Evolutionary conservation across 73 alveolate genomes (phyloP), one percentile per base, ranked within the genome.

Genomic region (Uronychia binucleata): DNA sequence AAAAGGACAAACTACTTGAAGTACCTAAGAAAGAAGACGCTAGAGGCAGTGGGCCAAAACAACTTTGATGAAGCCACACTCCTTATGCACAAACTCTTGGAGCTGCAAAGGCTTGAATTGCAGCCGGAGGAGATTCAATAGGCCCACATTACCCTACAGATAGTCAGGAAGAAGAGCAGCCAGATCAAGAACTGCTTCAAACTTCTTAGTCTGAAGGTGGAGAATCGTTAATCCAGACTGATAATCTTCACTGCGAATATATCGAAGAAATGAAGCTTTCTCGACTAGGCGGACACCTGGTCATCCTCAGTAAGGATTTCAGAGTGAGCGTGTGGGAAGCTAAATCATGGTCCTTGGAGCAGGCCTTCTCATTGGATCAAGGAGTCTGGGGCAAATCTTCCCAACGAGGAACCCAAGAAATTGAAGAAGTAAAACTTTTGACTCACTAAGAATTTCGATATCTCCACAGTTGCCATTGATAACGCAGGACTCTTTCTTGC

Each of bases 241-340:
- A 33, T 34, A 33, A 86, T 59, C 5, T n/a, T 19, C 92, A 86
- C 33, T 31, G 31, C 1, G 34, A 31, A n/a, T 0, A 1, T 25
- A 86, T 86, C 0, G 92, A 86, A 84, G 80, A 59, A 27, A 78
- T 86, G 26, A 79, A n/a, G 8, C 79, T 79, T 31, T 76, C 92
- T 5, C 34, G 67, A 79, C 31, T 34, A 28, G 92, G 80, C 26
- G 33, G 60, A 28, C 59, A 46, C 35, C 74, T 86, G 34, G 34
- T 79, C 14, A 31, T 86, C 1, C 78, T 86, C 78, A 59, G 85
- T 28, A 14, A 27, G 11, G 92, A 86, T 34, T 86, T 79, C 74
- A 78, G 76, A 58, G 87, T 78, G 31, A 33, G 87, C 19, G 0
- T 86, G 0, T 86, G 92, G 92, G 84, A 79, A 31, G 88, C 58